Conservation (phyloP, 495 filamentous ascomycete genomes). For the Lophiotrema nucula region DNA sequence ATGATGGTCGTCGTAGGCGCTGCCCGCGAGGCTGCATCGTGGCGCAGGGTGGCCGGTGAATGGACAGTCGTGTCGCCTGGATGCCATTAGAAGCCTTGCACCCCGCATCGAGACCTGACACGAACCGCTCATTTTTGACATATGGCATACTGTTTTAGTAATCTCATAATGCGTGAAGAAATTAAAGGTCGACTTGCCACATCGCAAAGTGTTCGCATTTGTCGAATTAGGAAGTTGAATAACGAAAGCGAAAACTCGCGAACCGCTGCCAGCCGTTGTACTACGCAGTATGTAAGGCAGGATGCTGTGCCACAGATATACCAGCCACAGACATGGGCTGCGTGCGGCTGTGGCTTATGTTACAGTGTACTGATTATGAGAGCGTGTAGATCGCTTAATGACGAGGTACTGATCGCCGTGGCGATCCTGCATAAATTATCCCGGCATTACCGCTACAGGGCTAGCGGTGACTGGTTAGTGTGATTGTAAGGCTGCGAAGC, state of each 20-base stretch:
- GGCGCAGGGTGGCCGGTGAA: conserved; percentile 20
- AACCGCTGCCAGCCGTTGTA: neutral
- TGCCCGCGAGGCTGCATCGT: conserved; percentile 25
- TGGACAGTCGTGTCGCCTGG: conserved; percentile 1
- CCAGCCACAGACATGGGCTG: conserved; percentile 3
- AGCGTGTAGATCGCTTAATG: conserved; percentile 2
- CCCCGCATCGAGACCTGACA: neutral
- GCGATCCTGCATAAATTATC: conserved; percentile 8
- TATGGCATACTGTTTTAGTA: neutral
- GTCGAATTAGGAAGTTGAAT: conserved; percentile 2
- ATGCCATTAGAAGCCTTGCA: conserved; percentile 13
- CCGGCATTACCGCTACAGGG: conserved; percentile 5
- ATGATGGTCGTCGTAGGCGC: neutral
- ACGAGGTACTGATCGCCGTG: conserved; percentile 6
- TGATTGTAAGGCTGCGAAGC: conserved; percentile 7
- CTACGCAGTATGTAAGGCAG: neutral
- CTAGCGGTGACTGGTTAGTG: conserved; percentile 9
- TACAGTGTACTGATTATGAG: conserved; percentile 8
- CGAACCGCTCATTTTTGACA: conserved; percentile 4
- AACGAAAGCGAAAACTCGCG: conserved; percentile 3
- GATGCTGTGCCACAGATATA: conserved; percentile 4
- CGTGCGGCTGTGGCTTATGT: neutral
- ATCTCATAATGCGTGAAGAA: neutral
- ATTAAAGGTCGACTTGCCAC: neutral
- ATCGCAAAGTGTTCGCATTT: neutral